Evolutionary conservation across 495 filamentous ascomycete genomes (phyloP).

Genomic region (Talaromyces wortmannii): DNA sequence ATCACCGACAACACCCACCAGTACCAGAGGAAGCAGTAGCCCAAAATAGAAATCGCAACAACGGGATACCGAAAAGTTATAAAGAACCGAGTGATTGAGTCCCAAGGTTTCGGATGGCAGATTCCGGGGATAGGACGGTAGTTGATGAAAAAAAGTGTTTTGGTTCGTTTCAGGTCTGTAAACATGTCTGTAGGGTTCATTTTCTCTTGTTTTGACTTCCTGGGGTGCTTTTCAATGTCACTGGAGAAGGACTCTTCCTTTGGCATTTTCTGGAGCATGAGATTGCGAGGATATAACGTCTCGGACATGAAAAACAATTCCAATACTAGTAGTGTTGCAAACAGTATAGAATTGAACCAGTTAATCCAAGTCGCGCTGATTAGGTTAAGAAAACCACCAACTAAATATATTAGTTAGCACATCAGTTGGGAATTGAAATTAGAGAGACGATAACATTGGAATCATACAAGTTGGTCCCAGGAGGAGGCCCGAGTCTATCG

Average conservation of each 20-base stretch:
- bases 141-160: constrained; percentile 43
- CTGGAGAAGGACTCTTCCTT: background rate
- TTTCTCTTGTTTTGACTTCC: background rate
- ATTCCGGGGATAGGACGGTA: constrained; percentile 45
- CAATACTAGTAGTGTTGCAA: constrained; percentile 40
- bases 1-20: constrained; percentile 59
- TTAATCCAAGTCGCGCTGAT: constrained; percentile 48
- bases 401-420: constrained; percentile 12
- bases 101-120: constrained; percentile 45
- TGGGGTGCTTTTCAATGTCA: constrained; percentile 21
- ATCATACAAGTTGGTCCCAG: constrained; percentile 41
- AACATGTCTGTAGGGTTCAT: background rate
- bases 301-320: constrained; percentile 52
- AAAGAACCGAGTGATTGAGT: constrained; percentile 37
- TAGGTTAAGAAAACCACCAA: constrained; percentile 50
- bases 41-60: constrained; percentile 36
- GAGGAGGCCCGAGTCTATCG: constrained; percentile 48
- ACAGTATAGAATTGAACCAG: constrained; percentile 53
- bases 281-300: constrained; percentile 51
- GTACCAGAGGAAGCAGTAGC: constrained; percentile 54
- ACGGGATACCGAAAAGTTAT: constrained; percentile 42
- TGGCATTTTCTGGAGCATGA: constrained; percentile 38
- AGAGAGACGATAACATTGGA: background rate
- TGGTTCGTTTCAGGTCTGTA: constrained; percentile 33
- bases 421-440: background rate